phyloP scores from a whole-genome alignment of 1,284 basidiomycete species.

The Ustilago hordei region DNA sequence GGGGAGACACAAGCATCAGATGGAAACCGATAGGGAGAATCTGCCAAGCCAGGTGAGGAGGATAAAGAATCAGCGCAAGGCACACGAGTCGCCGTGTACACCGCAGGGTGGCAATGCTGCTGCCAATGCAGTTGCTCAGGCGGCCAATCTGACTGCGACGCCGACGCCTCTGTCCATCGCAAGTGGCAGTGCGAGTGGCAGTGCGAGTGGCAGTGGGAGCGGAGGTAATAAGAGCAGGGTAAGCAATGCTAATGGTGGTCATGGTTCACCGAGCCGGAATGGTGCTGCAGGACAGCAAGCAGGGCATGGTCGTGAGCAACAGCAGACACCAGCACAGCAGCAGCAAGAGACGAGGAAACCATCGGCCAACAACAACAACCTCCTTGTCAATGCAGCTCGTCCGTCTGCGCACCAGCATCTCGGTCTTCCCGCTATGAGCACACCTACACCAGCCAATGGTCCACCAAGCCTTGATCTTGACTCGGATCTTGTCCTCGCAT shows the following conservation, averaged over 20 bases:
- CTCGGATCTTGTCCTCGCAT: conserved; percentile 4
- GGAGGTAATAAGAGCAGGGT: conserved; percentile 6
- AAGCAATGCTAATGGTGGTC: conserved; percentile 4
- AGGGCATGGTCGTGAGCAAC: not conserved
- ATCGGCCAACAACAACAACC: conserved; percentile 4
- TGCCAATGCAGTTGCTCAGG: conserved; percentile 39
- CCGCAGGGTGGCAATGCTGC: conserved; percentile 35
- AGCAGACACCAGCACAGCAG: conserved; percentile 14
- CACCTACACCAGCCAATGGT: conserved; percentile 18
- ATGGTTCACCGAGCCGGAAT: conserved; percentile 12
- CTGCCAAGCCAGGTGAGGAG: conserved; percentile 44
- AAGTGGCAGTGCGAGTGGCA: not conserved
- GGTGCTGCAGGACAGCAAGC: conserved; percentile 1
- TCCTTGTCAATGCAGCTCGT: conserved; percentile 31
- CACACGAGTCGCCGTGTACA: conserved; percentile 16
- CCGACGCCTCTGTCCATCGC: conserved; percentile 15
- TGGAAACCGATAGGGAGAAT: conserved; percentile 47
- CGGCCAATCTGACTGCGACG: conserved; percentile 34
- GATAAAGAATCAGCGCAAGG: conserved; percentile 43
- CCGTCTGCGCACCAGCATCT: conserved; percentile 35
- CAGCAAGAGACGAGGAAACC: conserved; percentile 6
- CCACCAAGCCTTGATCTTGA: conserved; percentile 14
- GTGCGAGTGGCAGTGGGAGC: no score
- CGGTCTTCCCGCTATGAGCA: conserved; percentile 14
- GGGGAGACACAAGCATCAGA: conserved; percentile 50